Evolutionary conservation across 495 filamentous ascomycete genomes (phyloP).

Genomic region (Aspergillus olivimuriae): DNA sequence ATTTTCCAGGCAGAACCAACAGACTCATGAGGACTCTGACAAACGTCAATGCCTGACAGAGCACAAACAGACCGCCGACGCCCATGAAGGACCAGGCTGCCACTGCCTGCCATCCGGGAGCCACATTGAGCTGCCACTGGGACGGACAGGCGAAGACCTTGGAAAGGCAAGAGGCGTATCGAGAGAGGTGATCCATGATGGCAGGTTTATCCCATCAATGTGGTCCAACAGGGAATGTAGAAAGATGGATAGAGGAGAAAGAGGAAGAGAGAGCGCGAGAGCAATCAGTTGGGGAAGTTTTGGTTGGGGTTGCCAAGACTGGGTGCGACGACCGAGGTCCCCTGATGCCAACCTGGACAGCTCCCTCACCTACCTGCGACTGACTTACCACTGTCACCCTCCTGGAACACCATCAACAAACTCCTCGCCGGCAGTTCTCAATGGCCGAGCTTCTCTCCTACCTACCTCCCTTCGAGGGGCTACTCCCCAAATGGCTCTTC

Average conservation of each 20-base stretch:
- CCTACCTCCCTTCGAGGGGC: conserved; percentile 51
- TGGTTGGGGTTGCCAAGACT: conserved; percentile 24
- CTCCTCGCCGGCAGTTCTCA: not conserved
- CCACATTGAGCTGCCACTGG: conserved; percentile 30
- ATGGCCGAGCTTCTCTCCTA: conserved; percentile 32
- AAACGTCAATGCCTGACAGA: conserved; percentile 52
- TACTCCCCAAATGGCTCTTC: conserved; percentile 62
- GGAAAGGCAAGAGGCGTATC: conserved; percentile 28
- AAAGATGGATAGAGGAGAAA: conserved; percentile 4
- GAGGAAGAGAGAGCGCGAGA: conserved; percentile 16
- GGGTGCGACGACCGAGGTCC: not conserved
- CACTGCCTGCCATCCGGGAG: conserved; percentile 33
- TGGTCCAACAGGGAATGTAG: not conserved
- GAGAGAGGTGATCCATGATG: conserved; percentile 33
- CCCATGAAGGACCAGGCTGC: conserved; percentile 34
- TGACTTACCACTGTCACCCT: not conserved
- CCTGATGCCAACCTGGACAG: too few species aligned
- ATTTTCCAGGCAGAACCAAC: conserved; percentile 66
- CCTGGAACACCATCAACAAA: not conserved
- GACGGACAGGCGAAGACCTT: conserved; percentile 25
- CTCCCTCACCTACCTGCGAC: not conserved
- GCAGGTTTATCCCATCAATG: conserved; percentile 1
- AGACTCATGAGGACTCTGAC: conserved; percentile 61
- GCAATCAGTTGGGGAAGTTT: not conserved
- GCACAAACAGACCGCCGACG: conserved; percentile 55